phyloP scores from a whole-genome alignment of 768 basidiomycete genomes.

The Fomitopsis serialis region DNA sequence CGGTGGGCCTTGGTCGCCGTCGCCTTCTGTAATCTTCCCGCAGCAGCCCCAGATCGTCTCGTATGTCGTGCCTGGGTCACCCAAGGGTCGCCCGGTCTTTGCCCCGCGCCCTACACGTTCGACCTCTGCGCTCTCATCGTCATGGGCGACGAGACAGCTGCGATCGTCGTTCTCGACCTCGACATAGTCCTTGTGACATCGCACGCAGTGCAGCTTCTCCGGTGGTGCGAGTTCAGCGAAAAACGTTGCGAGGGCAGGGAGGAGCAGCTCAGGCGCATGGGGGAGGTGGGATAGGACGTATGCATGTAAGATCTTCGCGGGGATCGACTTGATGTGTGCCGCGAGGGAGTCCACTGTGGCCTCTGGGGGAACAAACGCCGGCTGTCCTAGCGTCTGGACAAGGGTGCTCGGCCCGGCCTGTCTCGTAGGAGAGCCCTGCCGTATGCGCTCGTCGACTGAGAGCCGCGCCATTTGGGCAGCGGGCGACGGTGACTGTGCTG shows the following conservation, averaged over 20 bases:
- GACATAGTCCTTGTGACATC: slow-evolving; percentile 67
- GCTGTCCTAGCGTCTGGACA: slow-evolving; percentile 24
- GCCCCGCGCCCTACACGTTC: slow-evolving; percentile 44
- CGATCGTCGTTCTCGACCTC: slow-evolving; percentile 72
- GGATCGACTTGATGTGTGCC: slow-evolving; percentile 52
- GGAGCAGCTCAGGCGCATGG: slow-evolving; percentile 30
- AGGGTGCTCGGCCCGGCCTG: slow-evolving; percentile 23
- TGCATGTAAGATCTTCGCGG: slow-evolving; percentile 59
- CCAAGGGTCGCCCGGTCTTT: slow-evolving; percentile 17
- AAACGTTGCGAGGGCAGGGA: slow-evolving; percentile 49
- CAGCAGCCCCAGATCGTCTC: slow-evolving; percentile 73
- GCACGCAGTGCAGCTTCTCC: slow-evolving; percentile 64
- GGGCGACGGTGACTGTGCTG: slow-evolving; percentile 21
- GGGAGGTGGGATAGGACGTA: slow-evolving; percentile 53
- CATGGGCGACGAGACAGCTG: slow-evolving; percentile 66
- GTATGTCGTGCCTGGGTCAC: slow-evolving; percentile 28
- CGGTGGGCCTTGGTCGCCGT: slow-evolving; percentile 78
- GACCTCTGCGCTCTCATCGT: slow-evolving; percentile 76
- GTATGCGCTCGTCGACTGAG: slow-evolving; percentile 26
- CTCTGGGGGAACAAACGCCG: slow-evolving; percentile 18
- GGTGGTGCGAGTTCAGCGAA: slow-evolving; percentile 62
- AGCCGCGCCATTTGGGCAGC: slow-evolving; percentile 16
- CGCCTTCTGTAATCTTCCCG: slow-evolving; percentile 63
- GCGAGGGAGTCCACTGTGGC: slow-evolving; percentile 36
- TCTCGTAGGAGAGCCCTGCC: slow-evolving; percentile 28